Base-by-base conservation (phyloP, 768 basidiomycete genomes). In the Clitopilus passeckerianus region DNA sequence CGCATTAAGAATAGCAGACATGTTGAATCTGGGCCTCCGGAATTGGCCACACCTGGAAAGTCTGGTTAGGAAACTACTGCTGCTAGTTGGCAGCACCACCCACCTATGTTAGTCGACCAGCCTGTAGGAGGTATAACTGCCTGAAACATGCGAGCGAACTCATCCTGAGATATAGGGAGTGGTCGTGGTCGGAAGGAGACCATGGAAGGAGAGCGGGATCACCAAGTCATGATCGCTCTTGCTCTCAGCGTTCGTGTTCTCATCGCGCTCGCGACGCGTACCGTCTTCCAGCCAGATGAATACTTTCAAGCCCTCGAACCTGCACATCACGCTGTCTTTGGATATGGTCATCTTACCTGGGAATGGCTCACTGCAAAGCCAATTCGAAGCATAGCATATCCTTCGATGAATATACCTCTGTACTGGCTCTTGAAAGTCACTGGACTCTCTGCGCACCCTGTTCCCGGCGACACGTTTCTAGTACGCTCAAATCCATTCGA, bases 271-370 rank as follows among this genome's bases (percentile, higher is more conserved):
- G 73, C 75, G 41, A 95, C 93, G 0, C 80, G 81, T 57, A 93
- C 95, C 4, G 91, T 90, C 75, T 98, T 98, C 70, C 95, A 98
- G 70, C 95, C 97, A 8, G 97, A 99, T 72, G 97, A 98, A 72
- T 96, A 91, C 72, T 98, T 90, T 66, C 97, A 99, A 69, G 84
- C 94, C 6, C 80, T 98, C 46, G 97, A 99, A 69, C 90, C 92
- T 52, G 97, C 97, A 0, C 91, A 98, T 70, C 80, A 80, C 58
- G 73, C 87, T 44, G 92, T 97, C 54, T 98, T 93, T 70, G 94
- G 95, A 52, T 93, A 93, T 73, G 96, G 95, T 1, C 81, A 87
- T 64, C 77, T 94, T 43, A 98, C 95, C 22, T 99, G 97, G 97
- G 97, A 99, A 77, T 99, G 97, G 97, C 74, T 82, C 46, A 73